phyloP scores from a whole-genome alignment of 2,329 filamentous ascomycete genomes.

The Aspergillus brasiliensis region DNA sequence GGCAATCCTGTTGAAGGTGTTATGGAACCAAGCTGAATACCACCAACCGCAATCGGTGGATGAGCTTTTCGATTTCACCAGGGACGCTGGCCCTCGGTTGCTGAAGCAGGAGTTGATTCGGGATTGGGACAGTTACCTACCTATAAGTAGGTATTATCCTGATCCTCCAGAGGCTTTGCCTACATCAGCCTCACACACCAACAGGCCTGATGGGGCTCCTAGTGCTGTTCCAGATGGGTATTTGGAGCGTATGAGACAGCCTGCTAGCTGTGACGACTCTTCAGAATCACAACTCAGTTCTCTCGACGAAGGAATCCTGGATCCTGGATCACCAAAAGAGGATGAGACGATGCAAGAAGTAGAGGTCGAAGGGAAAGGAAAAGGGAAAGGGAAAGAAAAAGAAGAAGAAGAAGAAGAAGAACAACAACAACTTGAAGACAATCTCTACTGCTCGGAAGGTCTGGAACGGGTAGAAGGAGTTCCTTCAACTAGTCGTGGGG shows the following conservation, averaged over 20 bases:
- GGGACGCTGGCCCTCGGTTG: constrained; percentile 37
- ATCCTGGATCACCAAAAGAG: too few species aligned
- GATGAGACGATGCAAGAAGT: too few species aligned
- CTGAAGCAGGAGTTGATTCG: constrained; percentile 20
- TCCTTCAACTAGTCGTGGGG: too few species aligned
- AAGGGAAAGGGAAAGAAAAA: too few species aligned
- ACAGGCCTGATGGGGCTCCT: constrained; percentile 17
- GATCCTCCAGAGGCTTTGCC: constrained; percentile 12
- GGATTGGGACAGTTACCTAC: constrained; percentile 10
- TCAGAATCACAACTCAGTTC: background rate
- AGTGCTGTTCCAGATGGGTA: background rate
- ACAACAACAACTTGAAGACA: too few species aligned
- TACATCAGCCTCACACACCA: too few species aligned
- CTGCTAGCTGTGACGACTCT: background rate
- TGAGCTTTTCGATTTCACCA: constrained; percentile 20
- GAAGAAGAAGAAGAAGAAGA: too few species aligned
- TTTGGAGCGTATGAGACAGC: background rate
- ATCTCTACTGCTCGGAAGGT: too few species aligned
- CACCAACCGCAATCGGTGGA: constrained; percentile 20
- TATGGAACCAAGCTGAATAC: constrained; percentile 26
- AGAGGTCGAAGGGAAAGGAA: too few species aligned
- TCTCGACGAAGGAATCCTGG: too few species aligned
- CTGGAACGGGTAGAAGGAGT: too few species aligned
- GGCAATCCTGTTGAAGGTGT: constrained; percentile 16
- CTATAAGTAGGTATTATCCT: constrained; percentile 29